phyloP scores from a whole-genome alignment of 176 grass and related monocot species.

The Stipa capillata region DNA sequence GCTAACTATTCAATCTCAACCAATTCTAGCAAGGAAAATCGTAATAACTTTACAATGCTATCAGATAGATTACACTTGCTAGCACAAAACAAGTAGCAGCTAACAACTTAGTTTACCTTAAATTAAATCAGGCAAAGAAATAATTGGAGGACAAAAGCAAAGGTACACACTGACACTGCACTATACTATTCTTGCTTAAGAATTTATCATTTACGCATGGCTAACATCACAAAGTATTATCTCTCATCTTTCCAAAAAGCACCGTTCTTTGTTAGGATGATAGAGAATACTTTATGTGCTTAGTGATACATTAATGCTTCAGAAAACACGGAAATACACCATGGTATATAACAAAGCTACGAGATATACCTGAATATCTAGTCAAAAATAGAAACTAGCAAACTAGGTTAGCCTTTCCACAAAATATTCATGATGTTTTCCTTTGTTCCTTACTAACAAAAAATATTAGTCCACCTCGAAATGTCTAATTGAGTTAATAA shows the following conservation, averaged over 20 bases:
- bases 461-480: background rate
- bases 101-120: background rate
- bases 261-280: background rate
- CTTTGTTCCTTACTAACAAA: background rate
- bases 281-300: background rate
- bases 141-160: too few relatives aligned
- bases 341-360: background rate
- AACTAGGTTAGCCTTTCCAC: background rate
- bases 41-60: background rate
- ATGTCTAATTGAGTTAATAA: background rate
- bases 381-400: background rate
- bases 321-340: background rate
- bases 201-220: background rate
- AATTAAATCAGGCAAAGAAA: background rate
- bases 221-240: background rate
- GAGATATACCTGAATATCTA: background rate
- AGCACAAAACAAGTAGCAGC: background rate
- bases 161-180: background rate
- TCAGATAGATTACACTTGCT: background rate
- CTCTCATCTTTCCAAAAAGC: background rate
- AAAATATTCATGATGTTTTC: background rate
- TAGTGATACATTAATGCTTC: background rate
- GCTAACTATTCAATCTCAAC: background rate
- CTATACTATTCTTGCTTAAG: background rate
- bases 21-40: background rate